Conservation (phyloP, 345 rosid species). For the Adansonia digitata region DNA sequence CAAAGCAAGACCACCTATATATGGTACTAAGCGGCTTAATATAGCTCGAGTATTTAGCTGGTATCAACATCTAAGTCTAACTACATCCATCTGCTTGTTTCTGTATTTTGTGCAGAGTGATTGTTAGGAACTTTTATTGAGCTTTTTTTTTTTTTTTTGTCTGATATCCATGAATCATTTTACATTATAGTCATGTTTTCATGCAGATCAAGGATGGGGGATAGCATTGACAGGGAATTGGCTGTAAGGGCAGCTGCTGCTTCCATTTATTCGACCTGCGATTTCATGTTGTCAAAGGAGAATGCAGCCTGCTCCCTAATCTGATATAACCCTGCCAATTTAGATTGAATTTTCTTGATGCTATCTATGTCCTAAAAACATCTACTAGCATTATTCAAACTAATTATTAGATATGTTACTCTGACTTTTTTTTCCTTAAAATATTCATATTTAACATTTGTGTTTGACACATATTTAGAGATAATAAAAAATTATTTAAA, state of each 20-base stretch:
- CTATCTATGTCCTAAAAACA: not conserved
- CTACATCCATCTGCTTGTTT: not conserved
- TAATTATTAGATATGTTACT: not conserved
- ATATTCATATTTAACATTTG: too few relatives aligned
- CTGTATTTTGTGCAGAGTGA: not conserved
- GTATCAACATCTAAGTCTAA: not conserved
- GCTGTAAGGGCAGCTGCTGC: constrained; percentile 97
- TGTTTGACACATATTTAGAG: too few relatives aligned
- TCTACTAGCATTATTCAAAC: not conserved
- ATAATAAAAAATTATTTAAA: too few relatives aligned
- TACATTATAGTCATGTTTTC: not conserved
- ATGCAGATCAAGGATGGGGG: not conserved
- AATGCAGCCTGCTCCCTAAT: constrained; percentile 61
- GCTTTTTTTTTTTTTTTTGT: too few relatives aligned
- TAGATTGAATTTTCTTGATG: not conserved
- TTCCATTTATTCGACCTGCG: constrained; percentile 87
- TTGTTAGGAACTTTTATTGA: not conserved
- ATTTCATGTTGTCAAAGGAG: constrained; percentile 61
- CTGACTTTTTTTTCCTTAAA: too few relatives aligned
- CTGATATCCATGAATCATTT: not conserved
- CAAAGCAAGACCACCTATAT: not conserved
- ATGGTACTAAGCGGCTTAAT: not conserved
- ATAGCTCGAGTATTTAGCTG: not conserved
- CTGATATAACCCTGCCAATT: not conserved
- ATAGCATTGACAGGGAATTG: constrained; percentile 42